Base-by-base conservation (phyloP, 1,284 basidiomycete genomes). In the Irpex sp. region DNA sequence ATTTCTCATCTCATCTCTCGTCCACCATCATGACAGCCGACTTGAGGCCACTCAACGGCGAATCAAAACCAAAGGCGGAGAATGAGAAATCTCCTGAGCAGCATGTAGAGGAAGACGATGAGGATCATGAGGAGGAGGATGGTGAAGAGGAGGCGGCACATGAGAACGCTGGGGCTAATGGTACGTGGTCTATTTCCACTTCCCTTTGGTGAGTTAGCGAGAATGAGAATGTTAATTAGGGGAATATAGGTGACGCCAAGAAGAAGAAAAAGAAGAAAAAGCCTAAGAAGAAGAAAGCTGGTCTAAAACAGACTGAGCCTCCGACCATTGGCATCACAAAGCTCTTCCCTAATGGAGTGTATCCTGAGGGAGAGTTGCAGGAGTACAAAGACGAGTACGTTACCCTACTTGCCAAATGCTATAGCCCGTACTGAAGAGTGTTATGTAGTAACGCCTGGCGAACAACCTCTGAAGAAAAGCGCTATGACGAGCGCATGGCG, bases 201-300 rank as follows among this genome's bases (percentile, higher is more conserved):
- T 17, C 9, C 17, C 11, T 31, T 7, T 61, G 13, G 5, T 39
- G 56, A 47, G 13, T 17, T 37, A 49, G n/a, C 49, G 5, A 21
- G 39, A 54, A 37, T 31, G 11, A 19, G 21, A 26, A 56, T 31
- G 59, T 55, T 36, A 35, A 17, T 13, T 21, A 33, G 60, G 37
- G 36, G 1, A 6, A 9, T 33, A 26, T 53, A 73, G 76, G 75
- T 8, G 76, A 76, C 58, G 69, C 63, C 15, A 77, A 77, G 69
- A 74, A 93, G 77, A 93, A 93, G 76, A 94, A 94, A 82, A 98
- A 97, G 75, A 97, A 97, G 82, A 95, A 93, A 77, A 97, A 95
- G 78, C 74, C 88, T 46, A 94, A 94, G 78, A 94, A 94, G 83
- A 94, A 93, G 77, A 88, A 86, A 72, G 66, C 71, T 15, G 82